Percentiles rank a stretch among this genome's conserved stretches.
Evolutionary conservation across 179 eudicot species (phyloP).

Genomic region (Corrigiola litoralis): DNA sequence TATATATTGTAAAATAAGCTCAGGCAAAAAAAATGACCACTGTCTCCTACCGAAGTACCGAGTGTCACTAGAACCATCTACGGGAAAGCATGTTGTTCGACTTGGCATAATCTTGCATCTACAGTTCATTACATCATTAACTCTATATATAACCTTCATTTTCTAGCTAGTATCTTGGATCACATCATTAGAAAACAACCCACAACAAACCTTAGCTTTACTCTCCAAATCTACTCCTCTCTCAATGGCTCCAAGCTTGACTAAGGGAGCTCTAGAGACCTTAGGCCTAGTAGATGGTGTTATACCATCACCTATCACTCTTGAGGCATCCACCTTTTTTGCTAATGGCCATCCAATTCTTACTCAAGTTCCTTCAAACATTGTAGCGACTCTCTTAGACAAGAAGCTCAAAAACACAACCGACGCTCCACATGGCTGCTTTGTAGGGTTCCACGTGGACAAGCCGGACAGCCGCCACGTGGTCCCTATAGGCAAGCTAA

Average conservation of each 20-base stretch:
- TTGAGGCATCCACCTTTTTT: slow-evolving; percentile 22
- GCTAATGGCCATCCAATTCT: slow-evolving; percentile 20
- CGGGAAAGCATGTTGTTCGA: too few relatives aligned
- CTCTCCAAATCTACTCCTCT: too few relatives aligned
- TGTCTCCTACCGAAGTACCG: too few relatives aligned
- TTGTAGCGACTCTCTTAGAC: slow-evolving; percentile 7
- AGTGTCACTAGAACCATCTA: too few relatives aligned
- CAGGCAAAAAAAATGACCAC: too few relatives aligned
- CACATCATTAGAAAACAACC: too few relatives aligned
- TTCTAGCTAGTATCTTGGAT: too few relatives aligned
- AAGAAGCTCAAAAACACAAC: neutral
- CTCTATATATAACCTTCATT: too few relatives aligned
- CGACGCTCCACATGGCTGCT: neutral
- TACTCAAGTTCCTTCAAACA: slow-evolving; percentile 18
- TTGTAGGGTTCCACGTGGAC: slow-evolving; percentile 2
- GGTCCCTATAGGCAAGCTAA: slow-evolving; percentile 45
- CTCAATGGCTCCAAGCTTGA: slow-evolving; percentile 20
- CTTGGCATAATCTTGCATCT: too few relatives aligned
- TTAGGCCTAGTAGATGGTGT: neutral
- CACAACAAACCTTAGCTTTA: too few relatives aligned
- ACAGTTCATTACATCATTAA: too few relatives aligned
- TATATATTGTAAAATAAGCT: too few relatives aligned
- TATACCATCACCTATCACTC: neutral
- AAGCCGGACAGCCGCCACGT: neutral
- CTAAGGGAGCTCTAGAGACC: slow-evolving; percentile 3